Percentiles rank a stretch among this genome's conserved stretches.
Evolutionary conservation across 805 yeast genomes (phyloP).

Genomic region (Metschnikowia bowlesiae): DNA sequence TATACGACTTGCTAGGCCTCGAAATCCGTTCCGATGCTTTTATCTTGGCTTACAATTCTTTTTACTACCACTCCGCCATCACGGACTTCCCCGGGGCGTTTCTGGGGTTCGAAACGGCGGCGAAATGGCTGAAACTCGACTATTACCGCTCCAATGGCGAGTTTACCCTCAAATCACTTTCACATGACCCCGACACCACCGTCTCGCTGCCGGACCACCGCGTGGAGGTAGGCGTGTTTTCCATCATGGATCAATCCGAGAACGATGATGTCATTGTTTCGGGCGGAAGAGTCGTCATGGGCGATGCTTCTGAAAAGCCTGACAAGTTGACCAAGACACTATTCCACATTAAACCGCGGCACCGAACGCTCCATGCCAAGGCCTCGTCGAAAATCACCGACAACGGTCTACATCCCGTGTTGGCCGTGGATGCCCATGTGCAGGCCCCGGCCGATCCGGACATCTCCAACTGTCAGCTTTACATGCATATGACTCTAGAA

Average conservation of each 20-base stretch:
- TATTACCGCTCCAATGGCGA: slow-evolving; percentile 6
- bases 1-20: slow-evolving; percentile 19
- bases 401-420: slow-evolving; percentile 38
- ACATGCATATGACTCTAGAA: slow-evolving; percentile 28
- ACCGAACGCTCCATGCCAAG: slow-evolving; percentile 15
- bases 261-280: slow-evolving; percentile 33
- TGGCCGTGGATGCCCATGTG: slow-evolving; percentile 11
- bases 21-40: slow-evolving; percentile 17
- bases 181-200: background rate
- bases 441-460: slow-evolving; percentile 23
- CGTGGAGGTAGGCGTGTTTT: slow-evolving; percentile 37
- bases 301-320: slow-evolving; percentile 13
- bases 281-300: slow-evolving; percentile 31
- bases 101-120: background rate
- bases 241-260: slow-evolving; percentile 24
- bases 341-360: slow-evolving; percentile 41
- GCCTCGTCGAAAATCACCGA: slow-evolving; percentile 6
- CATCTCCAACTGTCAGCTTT: slow-evolving; percentile 26
- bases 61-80: slow-evolving; percentile 21
- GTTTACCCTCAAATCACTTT: slow-evolving; percentile 6
- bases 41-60: slow-evolving; percentile 27
- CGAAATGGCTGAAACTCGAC: slow-evolving; percentile 11
- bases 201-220: slow-evolving; percentile 3
- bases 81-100: background rate
- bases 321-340: slow-evolving; percentile 25